Base-by-base conservation (phyloP, 148 eudicot species). In the Amaranthus hypochondriacus region DNA sequence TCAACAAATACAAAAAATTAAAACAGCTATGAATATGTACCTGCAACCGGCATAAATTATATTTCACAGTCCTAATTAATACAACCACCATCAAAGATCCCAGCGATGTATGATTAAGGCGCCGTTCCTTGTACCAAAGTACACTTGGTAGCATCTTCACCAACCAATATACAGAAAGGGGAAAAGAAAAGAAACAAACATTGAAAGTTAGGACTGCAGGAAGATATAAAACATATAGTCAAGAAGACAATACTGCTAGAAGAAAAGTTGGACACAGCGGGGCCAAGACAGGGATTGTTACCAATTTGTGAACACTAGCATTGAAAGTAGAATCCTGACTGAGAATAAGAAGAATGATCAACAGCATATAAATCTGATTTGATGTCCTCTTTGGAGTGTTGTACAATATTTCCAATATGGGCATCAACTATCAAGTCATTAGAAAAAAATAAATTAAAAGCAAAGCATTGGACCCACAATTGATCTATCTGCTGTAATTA, bases 261-360 rank as follows among this genome's bases (percentile, higher is more conserved):
- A 61, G 28, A 49, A 44, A 54, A 43, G 64, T 61, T 54, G 15
- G 8, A 51, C 18, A 74, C 15, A 56, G 65, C 42, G 51, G 66
- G 70, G 73, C 63, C 59, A 39, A 70, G 6, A 59, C 10, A 73
- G 18, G 69, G 46, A 69, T 71, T 47, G 61, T 87, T 74, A 92
- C 98, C 92, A 91, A 83, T 80, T 88, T 94, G 87, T 94, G 97
- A 68, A 94, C 79, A 77, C 97, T 94, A 58, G 97, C 90, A 78
- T 92, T 91, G 75, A 94, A 92, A 77, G 97, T 87, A 62, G 98
- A 89, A 78, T 94, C 98, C 78, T 94, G 98, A 81, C 96, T 94
- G 47, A 94, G 96, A 69, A 94, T 94, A 70, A 94, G 90, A 80
- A 92, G 91, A 76, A 92, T 85, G 77, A 94, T 86, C 77, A 94